These are phyloP conservation scores for Rhodamnia rubescens DNA, from an alignment of 345 rosid species.

Conservation along the genomic window DNA sequence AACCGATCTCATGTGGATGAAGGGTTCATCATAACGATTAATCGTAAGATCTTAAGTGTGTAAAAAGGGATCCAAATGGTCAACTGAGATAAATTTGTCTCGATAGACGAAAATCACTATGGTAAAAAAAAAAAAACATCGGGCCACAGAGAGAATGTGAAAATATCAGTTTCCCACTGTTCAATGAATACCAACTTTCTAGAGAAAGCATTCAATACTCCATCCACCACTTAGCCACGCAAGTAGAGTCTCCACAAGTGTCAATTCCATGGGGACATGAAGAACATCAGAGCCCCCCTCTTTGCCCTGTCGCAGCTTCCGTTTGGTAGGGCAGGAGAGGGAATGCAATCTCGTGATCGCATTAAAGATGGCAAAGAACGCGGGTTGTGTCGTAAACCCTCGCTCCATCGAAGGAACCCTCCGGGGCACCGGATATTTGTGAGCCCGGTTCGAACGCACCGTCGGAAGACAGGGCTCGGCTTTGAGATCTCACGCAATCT, in stretches of 20 bases:
- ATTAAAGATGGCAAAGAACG: background rate
- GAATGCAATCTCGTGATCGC: background rate
- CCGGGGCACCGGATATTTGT: background rate
- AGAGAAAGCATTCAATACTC: background rate
- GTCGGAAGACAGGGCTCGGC: fast-evolving
- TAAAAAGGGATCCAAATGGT: background rate
- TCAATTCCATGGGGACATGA: background rate
- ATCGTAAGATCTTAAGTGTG: background rate
- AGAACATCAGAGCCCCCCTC: background rate
- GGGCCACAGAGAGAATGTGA: background rate
- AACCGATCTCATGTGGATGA: background rate
- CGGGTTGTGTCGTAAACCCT: background rate
- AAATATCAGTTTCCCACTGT: background rate
- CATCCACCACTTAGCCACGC: background rate
- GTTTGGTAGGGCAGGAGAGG: background rate
- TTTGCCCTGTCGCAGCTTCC: background rate
- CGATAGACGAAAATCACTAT: too few species aligned
- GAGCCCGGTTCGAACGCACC: background rate
- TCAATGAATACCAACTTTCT: background rate
- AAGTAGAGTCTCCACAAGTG: background rate
- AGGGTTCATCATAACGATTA: fast-evolving
- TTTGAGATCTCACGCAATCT: fast-evolving
- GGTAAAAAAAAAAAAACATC: too few species aligned
- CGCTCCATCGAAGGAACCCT: background rate
- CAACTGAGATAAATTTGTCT: background rate